A percentile compares a stretch with the other conserved stretches of the same genome.
phyloP scores from a whole-genome alignment of 805 yeast genomes.

The Spathaspora gorwiae region DNA sequence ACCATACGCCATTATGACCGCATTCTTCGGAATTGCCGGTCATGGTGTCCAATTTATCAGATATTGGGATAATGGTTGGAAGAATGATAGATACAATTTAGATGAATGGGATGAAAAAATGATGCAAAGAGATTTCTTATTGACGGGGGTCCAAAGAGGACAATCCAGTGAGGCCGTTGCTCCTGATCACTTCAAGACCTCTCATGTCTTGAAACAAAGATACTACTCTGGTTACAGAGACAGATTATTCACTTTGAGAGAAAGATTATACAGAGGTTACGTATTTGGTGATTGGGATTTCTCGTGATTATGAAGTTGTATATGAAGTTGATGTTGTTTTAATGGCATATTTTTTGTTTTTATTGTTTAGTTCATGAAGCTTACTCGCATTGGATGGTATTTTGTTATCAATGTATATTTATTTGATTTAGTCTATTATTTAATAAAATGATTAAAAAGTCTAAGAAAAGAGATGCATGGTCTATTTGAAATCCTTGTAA shows the following conservation, averaged over 20 bases:
- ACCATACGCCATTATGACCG: conserved; percentile 44
- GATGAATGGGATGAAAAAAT: conserved; percentile 41
- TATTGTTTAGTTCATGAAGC: not conserved
- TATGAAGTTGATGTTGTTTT: not conserved
- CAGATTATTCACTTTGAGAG: conserved; percentile 43
- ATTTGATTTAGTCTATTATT: not conserved
- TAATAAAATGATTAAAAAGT: not conserved
- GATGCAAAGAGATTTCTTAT: conserved; percentile 71
- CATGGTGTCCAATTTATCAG: conserved; percentile 42
- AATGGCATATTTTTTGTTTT: not conserved
- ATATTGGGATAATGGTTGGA: conserved; percentile 49
- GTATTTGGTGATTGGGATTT: conserved; percentile 44
- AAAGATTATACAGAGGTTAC: conserved; percentile 44
- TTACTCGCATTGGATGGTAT: not conserved
- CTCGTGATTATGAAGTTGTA: conserved; percentile 4
- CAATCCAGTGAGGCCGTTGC: conserved; percentile 65
- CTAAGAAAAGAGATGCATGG: not conserved
- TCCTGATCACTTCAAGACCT: conserved; percentile 72
- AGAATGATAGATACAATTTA: conserved; percentile 41
- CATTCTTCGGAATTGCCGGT: conserved; percentile 42
- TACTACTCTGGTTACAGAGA: conserved; percentile 46
- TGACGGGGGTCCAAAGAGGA: conserved; percentile 72
- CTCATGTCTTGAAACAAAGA: conserved; percentile 25
- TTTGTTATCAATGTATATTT: not conserved
- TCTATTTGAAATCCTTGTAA: conserved; percentile 77